Evolutionary conservation across 2,329 filamentous ascomycete species (phyloP).

Genomic region (Talaromyces pinophilus): DNA sequence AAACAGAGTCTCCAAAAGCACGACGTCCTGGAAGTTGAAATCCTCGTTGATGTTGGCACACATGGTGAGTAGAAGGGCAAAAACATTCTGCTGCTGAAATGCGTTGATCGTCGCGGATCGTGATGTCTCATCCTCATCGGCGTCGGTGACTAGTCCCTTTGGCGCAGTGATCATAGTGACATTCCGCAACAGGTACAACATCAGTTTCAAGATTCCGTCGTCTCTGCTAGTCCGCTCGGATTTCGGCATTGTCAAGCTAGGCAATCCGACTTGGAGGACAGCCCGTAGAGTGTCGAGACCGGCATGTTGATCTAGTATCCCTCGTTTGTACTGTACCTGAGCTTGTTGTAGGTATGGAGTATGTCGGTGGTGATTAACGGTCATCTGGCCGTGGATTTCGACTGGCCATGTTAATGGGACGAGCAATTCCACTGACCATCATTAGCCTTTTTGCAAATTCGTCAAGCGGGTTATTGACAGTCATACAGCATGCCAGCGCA

Average conservation of each 20-base stretch:
- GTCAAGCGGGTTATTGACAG: not conserved
- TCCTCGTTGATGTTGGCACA: slow-evolving; percentile 93
- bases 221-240: slow-evolving; percentile 77
- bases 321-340: slow-evolving; percentile 86
- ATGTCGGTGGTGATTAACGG: slow-evolving; percentile 88
- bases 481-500: slow-evolving; percentile 71
- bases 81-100: slow-evolving; percentile 87
- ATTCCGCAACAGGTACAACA: slow-evolving; percentile 87
- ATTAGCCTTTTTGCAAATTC: slow-evolving; percentile 6
- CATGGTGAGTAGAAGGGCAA: slow-evolving; percentile 79
- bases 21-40: slow-evolving; percentile 82
- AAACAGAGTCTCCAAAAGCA: slow-evolving; percentile 89
- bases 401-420: slow-evolving; percentile 94
- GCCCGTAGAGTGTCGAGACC: slow-evolving; percentile 75
- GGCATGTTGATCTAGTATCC: slow-evolving; percentile 76
- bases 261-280: slow-evolving; percentile 76
- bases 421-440: slow-evolving; percentile 71
- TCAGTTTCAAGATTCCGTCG: slow-evolving; percentile 86
- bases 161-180: slow-evolving; percentile 80
- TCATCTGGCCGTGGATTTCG: slow-evolving; percentile 79
- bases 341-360: slow-evolving; percentile 84
- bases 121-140: slow-evolving; percentile 87
- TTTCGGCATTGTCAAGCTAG: slow-evolving; percentile 77
- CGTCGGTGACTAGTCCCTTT: slow-evolving; percentile 71
- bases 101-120: slow-evolving; percentile 84